These are phyloP conservation scores for Ogataea sp. DNA, from an alignment of 805 yeast species.

Conservation along the genomic window DNA sequence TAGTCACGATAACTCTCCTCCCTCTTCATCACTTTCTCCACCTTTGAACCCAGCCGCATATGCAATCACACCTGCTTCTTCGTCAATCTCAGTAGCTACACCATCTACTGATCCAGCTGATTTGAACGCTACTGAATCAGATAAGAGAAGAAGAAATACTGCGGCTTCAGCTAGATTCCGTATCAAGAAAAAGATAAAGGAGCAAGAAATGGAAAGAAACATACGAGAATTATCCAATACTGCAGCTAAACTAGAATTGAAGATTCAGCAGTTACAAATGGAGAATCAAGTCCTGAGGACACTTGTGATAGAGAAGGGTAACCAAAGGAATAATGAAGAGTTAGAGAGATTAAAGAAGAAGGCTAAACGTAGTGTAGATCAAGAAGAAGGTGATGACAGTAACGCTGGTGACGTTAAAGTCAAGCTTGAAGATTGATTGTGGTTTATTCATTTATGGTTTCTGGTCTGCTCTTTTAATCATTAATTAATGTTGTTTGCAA, in stretches of 20 bases:
- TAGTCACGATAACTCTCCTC: too few species aligned
- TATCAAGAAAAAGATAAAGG: conserved; percentile 83
- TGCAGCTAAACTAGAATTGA: conserved; percentile 58
- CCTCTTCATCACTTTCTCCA: too few species aligned
- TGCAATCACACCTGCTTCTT: too few species aligned
- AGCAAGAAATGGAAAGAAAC: conserved; percentile 80
- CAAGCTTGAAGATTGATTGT: too few species aligned
- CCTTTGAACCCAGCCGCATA: too few species aligned
- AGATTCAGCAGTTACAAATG: conserved; percentile 82
- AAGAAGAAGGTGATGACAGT: background rate
- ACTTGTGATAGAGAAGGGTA: conserved; percentile 75
- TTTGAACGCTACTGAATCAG: conserved; percentile 32
- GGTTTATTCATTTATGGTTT: too few species aligned
- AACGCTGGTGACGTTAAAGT: too few species aligned
- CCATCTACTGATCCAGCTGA: conserved; percentile 2
- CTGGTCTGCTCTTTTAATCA: too few species aligned
- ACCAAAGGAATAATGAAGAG: conserved; percentile 43
- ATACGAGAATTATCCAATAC: conserved; percentile 66
- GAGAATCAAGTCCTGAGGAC: conserved; percentile 82
- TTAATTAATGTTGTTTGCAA: too few species aligned
- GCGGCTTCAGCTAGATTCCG: conserved; percentile 94
- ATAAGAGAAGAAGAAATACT: conserved; percentile 80
- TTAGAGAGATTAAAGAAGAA: conserved; percentile 43
- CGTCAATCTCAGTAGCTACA: background rate
- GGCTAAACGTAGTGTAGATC: conserved; percentile 27